These are phyloP conservation scores for Strobilomyces dryophilus DNA, from an alignment of 768 basidiomycete genomes.

Conservation along the genomic window DNA sequence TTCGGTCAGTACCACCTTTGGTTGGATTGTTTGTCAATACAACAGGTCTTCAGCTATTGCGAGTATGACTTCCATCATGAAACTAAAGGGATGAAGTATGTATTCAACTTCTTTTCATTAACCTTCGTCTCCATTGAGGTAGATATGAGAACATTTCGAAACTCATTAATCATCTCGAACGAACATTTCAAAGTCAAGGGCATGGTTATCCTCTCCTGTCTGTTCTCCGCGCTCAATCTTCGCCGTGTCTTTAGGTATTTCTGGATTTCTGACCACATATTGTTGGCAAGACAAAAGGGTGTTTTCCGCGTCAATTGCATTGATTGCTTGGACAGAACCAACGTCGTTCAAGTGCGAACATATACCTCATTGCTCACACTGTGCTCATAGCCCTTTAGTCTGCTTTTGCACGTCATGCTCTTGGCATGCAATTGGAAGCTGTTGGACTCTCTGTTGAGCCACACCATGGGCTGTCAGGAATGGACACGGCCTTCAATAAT, in stretches of 20 bases:
- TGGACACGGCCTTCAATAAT: constrained; percentile 77
- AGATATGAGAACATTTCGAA: constrained; percentile 90
- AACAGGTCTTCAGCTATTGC: constrained; percentile 46
- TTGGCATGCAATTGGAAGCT: constrained; percentile 71
- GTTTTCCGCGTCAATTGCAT: constrained; percentile 93
- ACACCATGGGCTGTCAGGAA: constrained; percentile 51
- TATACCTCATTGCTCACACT: not conserved
- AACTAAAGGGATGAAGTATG: constrained; percentile 91
- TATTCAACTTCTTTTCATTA: constrained; percentile 4
- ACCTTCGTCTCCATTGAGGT: constrained; percentile 4
- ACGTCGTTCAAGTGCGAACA: constrained; percentile 75
- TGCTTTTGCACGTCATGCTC: constrained; percentile 82
- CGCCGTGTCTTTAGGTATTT: constrained; percentile 53
- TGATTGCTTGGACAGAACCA: constrained; percentile 92
- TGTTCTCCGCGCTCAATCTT: not conserved
- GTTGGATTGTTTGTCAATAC: not conserved
- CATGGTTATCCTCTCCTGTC: constrained; percentile 27
- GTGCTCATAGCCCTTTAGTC: constrained; percentile 47
- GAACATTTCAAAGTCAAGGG: constrained; percentile 79
- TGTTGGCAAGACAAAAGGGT: constrained; percentile 79
- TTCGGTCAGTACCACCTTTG: constrained; percentile 42
- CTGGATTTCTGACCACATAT: constrained; percentile 69
- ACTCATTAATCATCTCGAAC: constrained; percentile 65
- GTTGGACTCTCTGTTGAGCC: constrained; percentile 61
- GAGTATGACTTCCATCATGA: constrained; percentile 94